These are phyloP conservation scores for Anthoceros angustus DNA, from an alignment of 225 moss, liverwort and hornwort species.

Conservation along the genomic window DNA sequence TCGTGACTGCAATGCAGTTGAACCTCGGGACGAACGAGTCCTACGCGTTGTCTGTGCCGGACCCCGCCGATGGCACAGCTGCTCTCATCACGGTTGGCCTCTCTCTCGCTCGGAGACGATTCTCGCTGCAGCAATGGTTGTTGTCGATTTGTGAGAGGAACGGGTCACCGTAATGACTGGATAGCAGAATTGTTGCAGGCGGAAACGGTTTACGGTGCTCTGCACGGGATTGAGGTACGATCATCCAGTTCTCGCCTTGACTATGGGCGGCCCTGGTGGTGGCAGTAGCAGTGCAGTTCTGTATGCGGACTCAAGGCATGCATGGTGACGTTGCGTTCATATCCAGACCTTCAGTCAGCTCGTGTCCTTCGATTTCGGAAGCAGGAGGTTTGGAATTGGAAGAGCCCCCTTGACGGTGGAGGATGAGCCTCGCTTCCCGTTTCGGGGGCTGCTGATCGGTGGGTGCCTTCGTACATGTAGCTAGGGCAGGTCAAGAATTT, in stretches of 20 bases:
- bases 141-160: neutral
- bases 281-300: neutral
- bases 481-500: neutral
- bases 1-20: neutral
- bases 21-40: neutral
- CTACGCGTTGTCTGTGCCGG: neutral
- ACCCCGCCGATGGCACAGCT: neutral
- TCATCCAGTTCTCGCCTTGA: neutral
- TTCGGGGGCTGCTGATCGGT: conserved; percentile 1
- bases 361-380: neutral
- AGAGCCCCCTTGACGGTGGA: neutral
- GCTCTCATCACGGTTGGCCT: neutral
- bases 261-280: neutral
- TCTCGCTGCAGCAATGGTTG: neutral
- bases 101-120: neutral
- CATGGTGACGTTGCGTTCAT: neutral
- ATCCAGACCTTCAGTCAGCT: conserved; percentile 3
- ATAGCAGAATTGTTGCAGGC: neutral
- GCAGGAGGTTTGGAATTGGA: neutral
- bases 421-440: neutral
- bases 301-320: neutral
- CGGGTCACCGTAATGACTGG: neutral
- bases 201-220: conserved; percentile 1
- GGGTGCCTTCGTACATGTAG: neutral
- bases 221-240: neutral